These are phyloP conservation scores for Boechera divaricarpa DNA, from an alignment of 345 rosid genomes.

Conservation along the genomic window DNA sequence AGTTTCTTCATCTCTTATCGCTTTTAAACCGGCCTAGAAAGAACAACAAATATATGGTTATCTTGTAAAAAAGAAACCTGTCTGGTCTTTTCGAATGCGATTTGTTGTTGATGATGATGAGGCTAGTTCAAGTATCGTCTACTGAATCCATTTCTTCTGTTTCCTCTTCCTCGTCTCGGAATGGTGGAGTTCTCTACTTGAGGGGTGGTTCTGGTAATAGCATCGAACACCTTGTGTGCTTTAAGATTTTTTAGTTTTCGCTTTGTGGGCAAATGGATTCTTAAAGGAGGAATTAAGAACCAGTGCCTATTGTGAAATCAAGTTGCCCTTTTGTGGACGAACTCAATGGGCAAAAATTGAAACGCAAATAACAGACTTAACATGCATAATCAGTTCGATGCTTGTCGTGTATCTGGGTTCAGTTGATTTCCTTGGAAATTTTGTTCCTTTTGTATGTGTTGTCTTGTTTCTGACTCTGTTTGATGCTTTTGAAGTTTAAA, in stretches of 20 bases:
- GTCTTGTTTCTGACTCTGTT: background rate
- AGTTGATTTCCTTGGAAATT: background rate
- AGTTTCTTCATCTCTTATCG: too few relatives aligned
- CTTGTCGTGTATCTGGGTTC: background rate
- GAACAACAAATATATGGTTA: too few relatives aligned
- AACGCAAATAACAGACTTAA: background rate
- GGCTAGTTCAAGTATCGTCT: constrained; percentile 15
- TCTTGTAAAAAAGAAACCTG: background rate
- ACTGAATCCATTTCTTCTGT: constrained; percentile 6
- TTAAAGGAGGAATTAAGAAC: background rate
- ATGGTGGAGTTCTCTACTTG: constrained; percentile 15
- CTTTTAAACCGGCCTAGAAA: too few relatives aligned
- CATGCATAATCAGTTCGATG: background rate
- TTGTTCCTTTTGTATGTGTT: background rate
- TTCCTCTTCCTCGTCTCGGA: constrained; percentile 15
- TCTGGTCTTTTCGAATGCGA: constrained; percentile 1
- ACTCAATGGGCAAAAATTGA: background rate
- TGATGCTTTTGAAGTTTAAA: constrained; percentile 28
- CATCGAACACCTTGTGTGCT: constrained; percentile 44
- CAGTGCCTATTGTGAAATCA: background rate
- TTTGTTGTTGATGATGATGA: constrained; percentile 12
- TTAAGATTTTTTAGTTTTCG: background rate
- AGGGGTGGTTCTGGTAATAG: constrained; percentile 35
- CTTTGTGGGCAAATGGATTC: background rate
- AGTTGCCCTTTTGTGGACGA: background rate